Percentiles rank a stretch among this genome's conserved stretches.
These are phyloP conservation scores for Sphaerulina musiva DNA, from an alignment of 2,329 filamentous ascomycete species.

Conservation along the genomic window DNA sequence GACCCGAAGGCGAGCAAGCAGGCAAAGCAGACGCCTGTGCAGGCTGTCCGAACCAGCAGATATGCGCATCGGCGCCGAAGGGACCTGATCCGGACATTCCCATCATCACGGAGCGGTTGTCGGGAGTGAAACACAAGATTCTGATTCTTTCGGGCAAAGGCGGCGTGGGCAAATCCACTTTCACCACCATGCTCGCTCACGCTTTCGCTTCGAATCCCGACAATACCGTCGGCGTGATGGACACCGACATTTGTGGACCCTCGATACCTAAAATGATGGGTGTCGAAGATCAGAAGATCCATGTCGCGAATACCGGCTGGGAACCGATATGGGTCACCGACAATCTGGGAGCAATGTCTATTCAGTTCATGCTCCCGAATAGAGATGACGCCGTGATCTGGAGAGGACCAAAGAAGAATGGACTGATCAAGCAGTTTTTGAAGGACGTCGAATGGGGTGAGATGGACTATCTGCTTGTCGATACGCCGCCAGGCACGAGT, in stretches of 20 bases:
- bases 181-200: conserved; percentile 79
- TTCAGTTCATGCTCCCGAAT: conserved; percentile 96
- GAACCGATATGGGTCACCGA: conserved; percentile 92
- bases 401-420: conserved; percentile 97
- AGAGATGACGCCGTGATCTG: conserved; percentile 94
- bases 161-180: conserved; percentile 93
- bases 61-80: conserved; percentile 90
- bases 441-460: conserved; percentile 98
- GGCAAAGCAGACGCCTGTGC: conserved; percentile 74
- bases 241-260: conserved; percentile 94
- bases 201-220: conserved; percentile 78
- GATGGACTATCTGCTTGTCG: conserved; percentile 84
- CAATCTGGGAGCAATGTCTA: conserved; percentile 91
- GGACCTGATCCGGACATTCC: conserved; percentile 92
- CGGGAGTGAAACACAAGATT: conserved; percentile 81
- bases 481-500: conserved; percentile 90
- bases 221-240: conserved; percentile 85
- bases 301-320: conserved; percentile 83
- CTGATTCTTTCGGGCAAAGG: conserved; percentile 91
- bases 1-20: conserved; percentile 68
- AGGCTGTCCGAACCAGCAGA: conserved; percentile 90
- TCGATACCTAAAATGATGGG: conserved; percentile 99
- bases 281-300: conserved; percentile 86
- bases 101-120: conserved; percentile 74
- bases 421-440: conserved; percentile 92